These are phyloP conservation scores for Pyrrhoderma noxium DNA, from an alignment of 1,284 basidiomycete genomes.

Conservation along the genomic window DNA sequence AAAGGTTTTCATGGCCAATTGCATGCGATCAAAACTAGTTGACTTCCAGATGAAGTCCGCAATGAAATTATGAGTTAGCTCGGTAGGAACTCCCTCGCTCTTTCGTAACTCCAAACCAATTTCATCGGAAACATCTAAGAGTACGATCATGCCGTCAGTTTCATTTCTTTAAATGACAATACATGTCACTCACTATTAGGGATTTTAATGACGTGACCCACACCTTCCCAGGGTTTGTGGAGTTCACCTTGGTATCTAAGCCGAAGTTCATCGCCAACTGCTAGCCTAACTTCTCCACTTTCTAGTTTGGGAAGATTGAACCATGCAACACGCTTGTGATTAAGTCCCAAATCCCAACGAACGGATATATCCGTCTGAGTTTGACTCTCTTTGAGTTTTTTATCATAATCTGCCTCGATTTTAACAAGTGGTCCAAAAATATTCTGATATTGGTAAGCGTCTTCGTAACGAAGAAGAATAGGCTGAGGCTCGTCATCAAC, in stretches of 20 bases:
- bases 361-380: conserved; percentile 95
- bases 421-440: conserved; percentile 98
- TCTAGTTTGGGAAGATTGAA: conserved; percentile 94
- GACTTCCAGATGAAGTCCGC: conserved; percentile 99
- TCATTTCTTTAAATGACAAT: conserved; percentile 1
- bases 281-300: conserved; percentile 94
- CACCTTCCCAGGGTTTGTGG: conserved; percentile 92
- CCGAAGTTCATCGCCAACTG: conserved; percentile 93
- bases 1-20: conserved; percentile 98
- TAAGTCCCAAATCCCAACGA: conserved; percentile 96
- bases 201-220: conserved; percentile 97
- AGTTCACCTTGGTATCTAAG: conserved; percentile 86
- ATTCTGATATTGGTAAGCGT: conserved; percentile 99
- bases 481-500: conserved; percentile 95
- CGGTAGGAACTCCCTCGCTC: conserved; percentile 90
- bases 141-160: conserved; percentile 21
- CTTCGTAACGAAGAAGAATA: conserved; percentile 88
- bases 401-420: conserved; percentile 99
- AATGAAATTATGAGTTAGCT: conserved; percentile 91
- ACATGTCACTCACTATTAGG: conserved; percentile 77
- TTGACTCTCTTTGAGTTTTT: conserved; percentile 95
- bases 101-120: conserved; percentile 90
- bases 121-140: conserved; percentile 90
- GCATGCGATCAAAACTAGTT: conserved; percentile 98
- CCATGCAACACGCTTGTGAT: conserved; percentile 97